Evolutionary conservation across 2,329 filamentous ascomycete species (phyloP).

Genomic region (Fusarium tricinctum): DNA sequence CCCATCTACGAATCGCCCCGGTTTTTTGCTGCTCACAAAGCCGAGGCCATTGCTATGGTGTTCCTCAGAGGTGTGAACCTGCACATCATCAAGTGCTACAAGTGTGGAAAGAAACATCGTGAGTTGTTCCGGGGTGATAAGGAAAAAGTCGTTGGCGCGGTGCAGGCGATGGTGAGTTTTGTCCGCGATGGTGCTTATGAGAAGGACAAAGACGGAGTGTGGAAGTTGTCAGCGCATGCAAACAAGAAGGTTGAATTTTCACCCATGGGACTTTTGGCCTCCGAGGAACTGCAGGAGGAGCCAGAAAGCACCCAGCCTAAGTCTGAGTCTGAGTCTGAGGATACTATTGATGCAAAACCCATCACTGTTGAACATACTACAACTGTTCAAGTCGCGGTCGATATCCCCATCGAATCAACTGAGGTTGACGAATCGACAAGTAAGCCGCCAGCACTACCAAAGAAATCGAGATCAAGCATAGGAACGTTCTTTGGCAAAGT

Average conservation of each 20-base stretch:
- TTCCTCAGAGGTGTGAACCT: constrained; percentile 5
- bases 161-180: constrained; percentile 30
- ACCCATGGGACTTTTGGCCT: background rate
- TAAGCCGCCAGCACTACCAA: background rate
- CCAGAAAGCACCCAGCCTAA: background rate
- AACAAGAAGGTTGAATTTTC: constrained; percentile 20
- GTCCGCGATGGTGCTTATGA: constrained; percentile 21
- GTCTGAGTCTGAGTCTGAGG: background rate
- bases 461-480: background rate
- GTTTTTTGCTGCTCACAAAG: constrained; percentile 23
- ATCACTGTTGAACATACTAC: background rate
- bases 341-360: background rate
- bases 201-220: background rate
- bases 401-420: background rate
- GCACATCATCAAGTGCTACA: background rate
- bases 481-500: background rate
- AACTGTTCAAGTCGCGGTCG: background rate
- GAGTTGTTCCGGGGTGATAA: constrained; percentile 11
- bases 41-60: constrained; percentile 11
- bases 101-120: constrained; percentile 16
- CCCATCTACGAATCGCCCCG: constrained; percentile 18
- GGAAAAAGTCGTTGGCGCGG: constrained; percentile 4
- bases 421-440: background rate
- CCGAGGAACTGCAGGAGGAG: background rate
- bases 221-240: constrained; percentile 18